phyloP scores from a whole-genome alignment of 176 grass and related monocot species.

The Lolium perenne region DNA sequence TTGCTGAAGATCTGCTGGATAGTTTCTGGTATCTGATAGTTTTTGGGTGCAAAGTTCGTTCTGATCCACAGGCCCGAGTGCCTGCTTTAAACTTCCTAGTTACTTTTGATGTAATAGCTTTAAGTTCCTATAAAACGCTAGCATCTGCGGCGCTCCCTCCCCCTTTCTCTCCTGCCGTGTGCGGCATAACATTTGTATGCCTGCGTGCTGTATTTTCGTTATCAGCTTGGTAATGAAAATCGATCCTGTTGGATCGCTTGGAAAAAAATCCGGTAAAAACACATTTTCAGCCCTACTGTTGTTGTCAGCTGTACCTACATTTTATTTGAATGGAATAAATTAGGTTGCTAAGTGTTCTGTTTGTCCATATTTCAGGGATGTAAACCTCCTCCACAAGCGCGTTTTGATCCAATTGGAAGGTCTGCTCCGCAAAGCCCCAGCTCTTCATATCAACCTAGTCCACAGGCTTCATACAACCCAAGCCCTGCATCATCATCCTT shows the following conservation, averaged over 20 bases:
- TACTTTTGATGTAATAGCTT: too few relatives aligned
- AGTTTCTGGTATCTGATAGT: too few relatives aligned
- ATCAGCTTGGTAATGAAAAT: too few relatives aligned
- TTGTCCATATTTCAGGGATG: constrained; percentile 58
- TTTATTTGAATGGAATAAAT: constrained; percentile 11
- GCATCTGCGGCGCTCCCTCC: too few relatives aligned
- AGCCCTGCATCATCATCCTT: constrained; percentile 77
- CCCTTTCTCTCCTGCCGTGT: too few relatives aligned
- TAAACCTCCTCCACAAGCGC: constrained; percentile 51
- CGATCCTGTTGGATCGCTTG: too few relatives aligned
- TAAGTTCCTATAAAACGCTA: too few relatives aligned
- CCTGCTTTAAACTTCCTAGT: too few relatives aligned
- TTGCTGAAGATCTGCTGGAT: neutral
- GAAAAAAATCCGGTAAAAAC: neutral
- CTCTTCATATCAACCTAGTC: constrained; percentile 81
- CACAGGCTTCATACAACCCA: constrained; percentile 72
- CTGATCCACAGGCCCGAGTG: too few relatives aligned
- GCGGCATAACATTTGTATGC: too few relatives aligned
- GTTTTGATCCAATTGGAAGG: constrained; percentile 52
- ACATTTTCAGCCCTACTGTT: neutral
- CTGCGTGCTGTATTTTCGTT: too few relatives aligned
- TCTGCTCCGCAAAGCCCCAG: constrained; percentile 73
- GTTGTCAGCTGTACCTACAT: neutral
- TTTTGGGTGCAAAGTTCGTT: too few relatives aligned
- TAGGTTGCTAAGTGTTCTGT: constrained; percentile 19